A percentile compares a stretch with the other conserved stretches of the same genome.
Conservation (phyloP, 2,329 filamentous ascomycete genomes). For the Rhexocercosporidium sp. region DNA sequence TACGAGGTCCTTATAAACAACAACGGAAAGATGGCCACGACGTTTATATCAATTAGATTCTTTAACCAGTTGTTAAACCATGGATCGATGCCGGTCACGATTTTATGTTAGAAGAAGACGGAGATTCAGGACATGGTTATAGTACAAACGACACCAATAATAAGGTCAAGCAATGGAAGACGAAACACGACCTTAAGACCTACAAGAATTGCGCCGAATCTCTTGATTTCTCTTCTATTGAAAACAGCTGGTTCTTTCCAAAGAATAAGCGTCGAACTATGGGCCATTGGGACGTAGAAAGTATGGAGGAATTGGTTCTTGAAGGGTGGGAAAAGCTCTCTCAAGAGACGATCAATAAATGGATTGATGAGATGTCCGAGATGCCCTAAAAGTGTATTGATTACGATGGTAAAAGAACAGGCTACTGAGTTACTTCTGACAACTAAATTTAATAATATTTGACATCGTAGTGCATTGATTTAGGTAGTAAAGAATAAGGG, state of each 20-base stretch:
- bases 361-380: background rate
- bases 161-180: background rate
- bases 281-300: background rate
- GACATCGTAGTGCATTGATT: background rate
- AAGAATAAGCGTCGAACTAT: background rate
- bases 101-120: conserved; percentile 20
- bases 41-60: too few relatives aligned
- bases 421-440: background rate
- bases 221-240: conserved; percentile 2
- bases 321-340: background rate
- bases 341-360: conserved; percentile 4
- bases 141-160: background rate
- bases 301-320: background rate
- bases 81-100: conserved; percentile 5
- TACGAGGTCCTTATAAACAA: too few relatives aligned
- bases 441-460: background rate
- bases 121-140: conserved; percentile 19
- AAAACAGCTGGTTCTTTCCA: background rate
- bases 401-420: background rate
- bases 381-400: background rate
- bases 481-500: background rate
- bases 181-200: background rate
- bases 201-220: conserved; percentile 4
- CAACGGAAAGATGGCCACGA: too few relatives aligned
- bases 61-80: conserved; percentile 1